Evolutionary conservation across 805 yeast species (phyloP), one percentile per base, ranked within the genome.

Genomic region (Kregervanrija pseudodelftensis): DNA sequence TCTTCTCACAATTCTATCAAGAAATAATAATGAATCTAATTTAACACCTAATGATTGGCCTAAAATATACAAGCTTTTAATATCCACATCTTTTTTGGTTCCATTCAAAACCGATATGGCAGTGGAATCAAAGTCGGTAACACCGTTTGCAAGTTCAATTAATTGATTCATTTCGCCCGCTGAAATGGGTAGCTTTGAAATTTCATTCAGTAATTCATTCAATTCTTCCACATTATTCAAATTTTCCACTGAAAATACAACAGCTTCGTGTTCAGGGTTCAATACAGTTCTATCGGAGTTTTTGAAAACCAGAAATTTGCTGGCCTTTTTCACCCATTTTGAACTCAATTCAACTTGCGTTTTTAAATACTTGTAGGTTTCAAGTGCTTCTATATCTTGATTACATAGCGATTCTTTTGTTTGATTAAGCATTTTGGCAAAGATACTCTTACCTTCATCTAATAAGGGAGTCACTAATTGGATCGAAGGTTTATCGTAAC

Each of bases 21-120:
- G 59, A 14, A 65, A 45, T 17, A 68, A 69, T 11, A 68, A 57
- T 5, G 81, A 72, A 2, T 77, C 74, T 12, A 84, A 58, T 5
- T 67, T 70, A 34, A 85, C 59, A 4, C 85, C 85, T 55, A 82
- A 75, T 2, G 80, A 70, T 45, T 69, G 67, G 1, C 90, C 91
- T 33, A 77, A 59, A 37, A 69, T 73, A 17, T 80, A 72, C 41
- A 78, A 69, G 22, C 80, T 84, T 12, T 66, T 68, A 8, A 67
- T 42, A 1, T 66, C 51, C 8, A 44, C 15, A 0, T 55, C 36
- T 15, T 65, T 68, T 11, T 47, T 53, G 22, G 57, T 41, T 7
- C 39, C 40, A 10, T 37, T 53, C 2, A 76, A 53, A 13, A 76
- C 61, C 2, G 58, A 48, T 9, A 72, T 57, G 31, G 77, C 77